These are phyloP conservation scores for Laburnicola sp. DNA, from an alignment of 2,329 filamentous ascomycete species.

Conservation along the genomic window DNA sequence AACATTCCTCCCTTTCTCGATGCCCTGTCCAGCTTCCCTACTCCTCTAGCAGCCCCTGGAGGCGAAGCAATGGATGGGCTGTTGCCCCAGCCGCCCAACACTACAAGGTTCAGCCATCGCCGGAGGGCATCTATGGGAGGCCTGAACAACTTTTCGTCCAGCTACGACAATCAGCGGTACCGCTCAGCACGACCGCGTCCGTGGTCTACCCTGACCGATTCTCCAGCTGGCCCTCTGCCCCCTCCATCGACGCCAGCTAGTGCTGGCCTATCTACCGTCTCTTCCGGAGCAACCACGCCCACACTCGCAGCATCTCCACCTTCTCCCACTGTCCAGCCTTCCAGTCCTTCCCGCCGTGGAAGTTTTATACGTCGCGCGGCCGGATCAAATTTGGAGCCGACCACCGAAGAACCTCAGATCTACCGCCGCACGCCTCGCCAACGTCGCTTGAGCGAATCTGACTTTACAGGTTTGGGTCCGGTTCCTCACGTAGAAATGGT, in stretches of 20 bases:
- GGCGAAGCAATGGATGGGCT: conserved; percentile 55
- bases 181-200: conserved; percentile 48
- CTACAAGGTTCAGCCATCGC: conserved; percentile 58
- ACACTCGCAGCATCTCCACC: conserved; percentile 36
- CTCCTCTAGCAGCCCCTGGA: conserved; percentile 50
- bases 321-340: conserved; percentile 41
- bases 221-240: conserved; percentile 61
- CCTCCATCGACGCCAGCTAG: conserved; percentile 67
- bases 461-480: conserved; percentile 64
- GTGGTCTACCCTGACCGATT: conserved; percentile 56
- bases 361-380: conserved; percentile 46
- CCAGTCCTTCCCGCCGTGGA: conserved; percentile 43
- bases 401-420: conserved; percentile 46
- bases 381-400: conserved; percentile 49
- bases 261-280: conserved; percentile 58
- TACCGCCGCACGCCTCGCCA: conserved; percentile 52
- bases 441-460: conserved; percentile 62
- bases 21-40: conserved; percentile 53
- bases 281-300: conserved; percentile 54
- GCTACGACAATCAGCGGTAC: conserved; percentile 57
- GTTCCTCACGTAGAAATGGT: conserved; percentile 64
- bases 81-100: conserved; percentile 58
- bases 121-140: conserved; percentile 59
- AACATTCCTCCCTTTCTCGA: conserved; percentile 55
- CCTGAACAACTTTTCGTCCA: conserved; percentile 52